A percentile compares a stretch with the other conserved stretches of the same genome.
Evolutionary conservation across 495 filamentous ascomycete species (phyloP).

Genomic region (Tuber aestivum): DNA sequence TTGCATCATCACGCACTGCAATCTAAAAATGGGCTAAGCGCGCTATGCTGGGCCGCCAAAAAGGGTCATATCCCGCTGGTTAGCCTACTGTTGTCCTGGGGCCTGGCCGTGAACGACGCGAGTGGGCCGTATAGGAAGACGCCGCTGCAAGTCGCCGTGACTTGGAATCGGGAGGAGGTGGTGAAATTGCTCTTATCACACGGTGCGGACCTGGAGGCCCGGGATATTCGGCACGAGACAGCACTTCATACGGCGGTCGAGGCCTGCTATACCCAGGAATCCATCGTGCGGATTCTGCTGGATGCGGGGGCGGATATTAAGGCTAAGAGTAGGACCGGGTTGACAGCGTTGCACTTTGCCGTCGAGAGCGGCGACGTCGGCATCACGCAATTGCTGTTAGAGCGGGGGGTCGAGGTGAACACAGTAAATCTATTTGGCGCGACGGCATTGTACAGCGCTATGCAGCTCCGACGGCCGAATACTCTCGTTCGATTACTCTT

Average conservation of each 20-base stretch:
- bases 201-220: constrained; percentile 17
- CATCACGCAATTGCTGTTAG: not conserved
- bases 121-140: not conserved
- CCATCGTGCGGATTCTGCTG: not conserved
- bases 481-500: not conserved
- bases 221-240: constrained; percentile 23
- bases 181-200: constrained; percentile 11
- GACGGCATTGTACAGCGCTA: constrained; percentile 2
- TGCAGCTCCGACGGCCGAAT: not conserved
- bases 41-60: constrained; percentile 4
- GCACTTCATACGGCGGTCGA: constrained; percentile 38
- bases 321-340: not conserved
- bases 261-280: not conserved
- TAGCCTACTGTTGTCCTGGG: not conserved
- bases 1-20: not conserved
- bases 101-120: not conserved
- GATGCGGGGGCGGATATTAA: constrained; percentile 1
- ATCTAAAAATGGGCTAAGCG: not conserved
- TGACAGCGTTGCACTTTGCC: constrained; percentile 1
- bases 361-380: not conserved
- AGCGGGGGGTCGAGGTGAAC: not conserved
- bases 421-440: not conserved
- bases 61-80: not conserved
- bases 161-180: not conserved
- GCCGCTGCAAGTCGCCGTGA: not conserved